Percentiles rank a stretch among this genome's conserved stretches.
Evolutionary conservation across 2,329 filamentous ascomycete genomes (phyloP).

Genomic region (Zopfia rhizophila): DNA sequence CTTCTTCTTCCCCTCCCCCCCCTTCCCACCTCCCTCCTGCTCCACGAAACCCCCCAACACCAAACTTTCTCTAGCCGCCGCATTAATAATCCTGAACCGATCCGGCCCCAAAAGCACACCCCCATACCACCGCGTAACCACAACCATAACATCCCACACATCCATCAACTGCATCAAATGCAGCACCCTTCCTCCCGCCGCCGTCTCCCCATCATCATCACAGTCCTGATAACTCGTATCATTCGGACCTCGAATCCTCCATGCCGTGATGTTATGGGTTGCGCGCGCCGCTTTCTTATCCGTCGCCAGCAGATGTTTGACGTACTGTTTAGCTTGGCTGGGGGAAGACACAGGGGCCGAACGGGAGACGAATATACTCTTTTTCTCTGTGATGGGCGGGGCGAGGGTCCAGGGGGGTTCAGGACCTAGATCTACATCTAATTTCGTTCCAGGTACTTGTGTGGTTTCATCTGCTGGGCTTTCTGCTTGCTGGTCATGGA

Average conservation of each 20-base stretch:
- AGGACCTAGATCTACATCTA: slow-evolving; percentile 38
- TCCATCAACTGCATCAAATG: slow-evolving; percentile 96
- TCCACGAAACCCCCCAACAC: slow-evolving; percentile 79
- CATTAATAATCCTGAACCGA: slow-evolving; percentile 90
- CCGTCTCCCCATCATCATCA: slow-evolving; percentile 95
- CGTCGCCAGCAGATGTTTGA: slow-evolving; percentile 79
- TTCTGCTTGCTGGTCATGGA: slow-evolving; percentile 28
- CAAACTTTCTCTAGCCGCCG: slow-evolving; percentile 83
- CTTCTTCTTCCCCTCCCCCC: slow-evolving; percentile 46
- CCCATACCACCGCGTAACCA: slow-evolving; percentile 96
- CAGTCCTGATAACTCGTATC: slow-evolving; percentile 81
- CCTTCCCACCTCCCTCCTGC: slow-evolving; percentile 45
- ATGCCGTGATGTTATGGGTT: slow-evolving; percentile 95
- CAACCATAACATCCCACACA: slow-evolving; percentile 89
- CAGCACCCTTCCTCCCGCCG: slow-evolving; percentile 84
- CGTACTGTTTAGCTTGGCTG: slow-evolving; percentile 73
- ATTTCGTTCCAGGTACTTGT: slow-evolving; percentile 9
- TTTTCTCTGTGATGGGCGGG: slow-evolving; percentile 79
- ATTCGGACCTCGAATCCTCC: slow-evolving; percentile 76
- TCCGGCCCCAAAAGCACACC: slow-evolving; percentile 89
- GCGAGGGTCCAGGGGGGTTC: slow-evolving; percentile 78
- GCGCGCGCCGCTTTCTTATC: slow-evolving; percentile 88
- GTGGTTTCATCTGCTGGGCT: slow-evolving; percentile 2
- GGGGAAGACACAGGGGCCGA: slow-evolving; percentile 76
- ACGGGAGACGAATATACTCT: slow-evolving; percentile 87